Conservation (phyloP, 768 basidiomycete genomes). For the Tremella yokohamensis region DNA sequence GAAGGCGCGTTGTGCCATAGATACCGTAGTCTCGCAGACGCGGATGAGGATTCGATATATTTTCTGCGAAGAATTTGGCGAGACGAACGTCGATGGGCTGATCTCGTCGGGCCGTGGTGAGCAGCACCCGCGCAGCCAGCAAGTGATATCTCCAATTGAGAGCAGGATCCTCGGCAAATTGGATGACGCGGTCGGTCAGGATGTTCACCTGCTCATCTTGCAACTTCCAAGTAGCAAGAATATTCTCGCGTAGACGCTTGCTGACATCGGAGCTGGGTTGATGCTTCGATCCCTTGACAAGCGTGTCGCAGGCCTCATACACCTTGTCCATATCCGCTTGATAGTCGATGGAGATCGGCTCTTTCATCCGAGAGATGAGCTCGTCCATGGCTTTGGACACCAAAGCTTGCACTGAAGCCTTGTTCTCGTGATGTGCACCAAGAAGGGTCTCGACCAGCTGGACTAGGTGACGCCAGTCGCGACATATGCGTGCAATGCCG, state of each 20-base stretch:
- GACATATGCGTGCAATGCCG: constrained; percentile 54
- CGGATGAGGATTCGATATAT: constrained; percentile 43
- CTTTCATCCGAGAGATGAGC: constrained; percentile 29
- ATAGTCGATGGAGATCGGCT: constrained; percentile 26
- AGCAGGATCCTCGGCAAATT: constrained; percentile 23
- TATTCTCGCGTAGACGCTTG: constrained; percentile 9
- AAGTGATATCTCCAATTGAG: constrained; percentile 44
- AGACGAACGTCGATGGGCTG: constrained; percentile 35
- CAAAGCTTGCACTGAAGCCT: constrained; percentile 54
- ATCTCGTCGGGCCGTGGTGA: constrained; percentile 33
- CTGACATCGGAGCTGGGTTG: constrained; percentile 22
- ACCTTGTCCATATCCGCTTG: constrained; percentile 22
- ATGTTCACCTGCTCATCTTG: constrained; percentile 31
- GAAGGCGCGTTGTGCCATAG: constrained; percentile 64
- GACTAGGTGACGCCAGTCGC: constrained; percentile 65
- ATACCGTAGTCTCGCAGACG: constrained; percentile 42
- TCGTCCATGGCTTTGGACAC: constrained; percentile 43
- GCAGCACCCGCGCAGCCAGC: constrained; percentile 29
- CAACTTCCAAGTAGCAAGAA: background rate
- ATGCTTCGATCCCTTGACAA: background rate
- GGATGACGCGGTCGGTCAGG: constrained; percentile 31
- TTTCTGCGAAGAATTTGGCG: constrained; percentile 37
- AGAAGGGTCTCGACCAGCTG: constrained; percentile 64
- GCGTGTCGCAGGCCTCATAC: background rate
- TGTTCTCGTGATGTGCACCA: constrained; percentile 76